phyloP scores from a whole-genome alignment of 306 rosid genomes.

The Lathyrus oleraceus region DNA sequence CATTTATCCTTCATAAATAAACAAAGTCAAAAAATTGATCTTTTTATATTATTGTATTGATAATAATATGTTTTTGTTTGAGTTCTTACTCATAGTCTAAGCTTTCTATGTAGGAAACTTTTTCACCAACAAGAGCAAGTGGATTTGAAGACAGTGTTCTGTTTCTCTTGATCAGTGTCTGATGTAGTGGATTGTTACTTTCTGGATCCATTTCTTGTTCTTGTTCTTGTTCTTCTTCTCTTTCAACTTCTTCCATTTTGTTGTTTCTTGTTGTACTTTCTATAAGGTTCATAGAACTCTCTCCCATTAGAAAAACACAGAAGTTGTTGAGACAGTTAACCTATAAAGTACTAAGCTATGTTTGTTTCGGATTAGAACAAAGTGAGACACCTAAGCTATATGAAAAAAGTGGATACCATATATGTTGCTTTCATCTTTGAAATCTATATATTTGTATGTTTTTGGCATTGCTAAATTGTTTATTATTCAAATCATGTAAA shows the following conservation, averaged over 20 bases:
- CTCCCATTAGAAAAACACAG: constrained; percentile 46
- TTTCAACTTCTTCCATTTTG: constrained; percentile 46
- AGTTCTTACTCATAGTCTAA: constrained; percentile 76
- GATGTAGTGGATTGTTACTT: constrained; percentile 54
- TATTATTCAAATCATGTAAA: background rate
- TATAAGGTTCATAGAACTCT: constrained; percentile 39
- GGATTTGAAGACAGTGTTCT: constrained; percentile 74
- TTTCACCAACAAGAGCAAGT: constrained; percentile 77
- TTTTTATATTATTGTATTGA: background rate
- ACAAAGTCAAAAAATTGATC: background rate
- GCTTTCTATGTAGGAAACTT: constrained; percentile 82
- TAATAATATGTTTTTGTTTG: background rate
- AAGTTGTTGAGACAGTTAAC: constrained; percentile 22
- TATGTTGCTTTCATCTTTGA: constrained; percentile 13
- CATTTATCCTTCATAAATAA: constrained; percentile 30
- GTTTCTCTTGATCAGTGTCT: constrained; percentile 62
- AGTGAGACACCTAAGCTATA: constrained; percentile 25
- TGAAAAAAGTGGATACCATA: constrained; percentile 9
- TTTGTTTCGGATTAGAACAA: constrained; percentile 33
- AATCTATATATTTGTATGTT: constrained; percentile 8
- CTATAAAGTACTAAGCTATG: constrained; percentile 2
- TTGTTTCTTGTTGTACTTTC: constrained; percentile 35
- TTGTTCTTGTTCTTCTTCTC: constrained; percentile 14
- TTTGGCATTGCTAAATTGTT: constrained; percentile 18
- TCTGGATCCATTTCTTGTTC: constrained; percentile 43